These are phyloP conservation scores for Acaromyces ingoldii DNA, from an alignment of 1,284 basidiomycete genomes.

Conservation along the genomic window DNA sequence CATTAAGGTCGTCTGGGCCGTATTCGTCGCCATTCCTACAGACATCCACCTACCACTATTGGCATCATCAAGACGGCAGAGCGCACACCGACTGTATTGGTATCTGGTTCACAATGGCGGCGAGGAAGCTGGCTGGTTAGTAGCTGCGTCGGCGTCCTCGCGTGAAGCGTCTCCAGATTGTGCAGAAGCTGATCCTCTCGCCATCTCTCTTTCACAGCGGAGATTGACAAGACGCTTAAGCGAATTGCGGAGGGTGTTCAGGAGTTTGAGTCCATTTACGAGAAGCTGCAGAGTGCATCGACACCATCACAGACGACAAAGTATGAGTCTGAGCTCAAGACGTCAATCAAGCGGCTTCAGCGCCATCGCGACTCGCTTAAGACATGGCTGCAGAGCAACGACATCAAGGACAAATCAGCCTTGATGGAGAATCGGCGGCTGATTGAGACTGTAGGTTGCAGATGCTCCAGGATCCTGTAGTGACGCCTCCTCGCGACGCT, in stretches of 20 bases:
- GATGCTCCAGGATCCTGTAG: neutral
- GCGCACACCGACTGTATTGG: no score
- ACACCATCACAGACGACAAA: slow-evolving; percentile 51
- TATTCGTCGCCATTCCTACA: no score
- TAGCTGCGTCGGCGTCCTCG: neutral
- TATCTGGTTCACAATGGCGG: slow-evolving; percentile 36
- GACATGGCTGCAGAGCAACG: slow-evolving; percentile 94
- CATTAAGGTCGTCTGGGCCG: no score
- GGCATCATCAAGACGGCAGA: no score
- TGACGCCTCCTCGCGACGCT: neutral
- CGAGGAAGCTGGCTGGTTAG: slow-evolving; percentile 47
- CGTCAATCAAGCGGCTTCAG: slow-evolving; percentile 82
- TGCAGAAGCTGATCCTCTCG: slow-evolving; percentile 1
- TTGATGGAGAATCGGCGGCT: slow-evolving; percentile 88
- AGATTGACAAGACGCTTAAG: slow-evolving; percentile 51
- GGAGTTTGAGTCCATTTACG: slow-evolving; percentile 49
- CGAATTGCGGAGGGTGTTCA: slow-evolving; percentile 50
- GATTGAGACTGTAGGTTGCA: slow-evolving; percentile 82
- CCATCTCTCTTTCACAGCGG: slow-evolving; percentile 20
- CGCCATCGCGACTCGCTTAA: slow-evolving; percentile 97
- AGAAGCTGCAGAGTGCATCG: slow-evolving; percentile 46
- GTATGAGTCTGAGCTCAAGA: slow-evolving; percentile 51
- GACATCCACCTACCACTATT: no score
- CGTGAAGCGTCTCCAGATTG: neutral
- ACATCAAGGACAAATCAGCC: slow-evolving; percentile 97